These are phyloP conservation scores for Cercospora sp. DNA, from an alignment of 2,329 filamentous ascomycete genomes.

Conservation along the genomic window DNA sequence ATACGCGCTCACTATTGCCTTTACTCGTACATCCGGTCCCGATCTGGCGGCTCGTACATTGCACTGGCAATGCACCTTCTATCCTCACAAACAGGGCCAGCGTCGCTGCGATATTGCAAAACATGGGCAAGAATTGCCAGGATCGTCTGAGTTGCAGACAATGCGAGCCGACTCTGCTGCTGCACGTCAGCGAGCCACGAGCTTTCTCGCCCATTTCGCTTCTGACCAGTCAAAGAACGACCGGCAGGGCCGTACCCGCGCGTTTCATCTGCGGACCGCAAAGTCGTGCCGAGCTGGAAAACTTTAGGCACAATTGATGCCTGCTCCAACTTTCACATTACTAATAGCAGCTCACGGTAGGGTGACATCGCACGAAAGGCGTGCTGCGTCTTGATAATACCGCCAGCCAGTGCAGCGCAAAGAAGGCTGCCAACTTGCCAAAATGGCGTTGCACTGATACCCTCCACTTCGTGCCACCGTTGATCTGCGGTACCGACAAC, in stretches of 20 bases:
- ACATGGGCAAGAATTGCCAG: constrained; percentile 12
- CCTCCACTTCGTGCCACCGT: background rate
- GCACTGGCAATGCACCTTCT: background rate
- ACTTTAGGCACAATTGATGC: constrained; percentile 12
- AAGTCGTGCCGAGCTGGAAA: constrained; percentile 2
- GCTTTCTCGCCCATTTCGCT: background rate
- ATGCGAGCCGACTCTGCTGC: constrained; percentile 5
- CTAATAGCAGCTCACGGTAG: constrained; percentile 10
- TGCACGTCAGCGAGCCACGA: constrained; percentile 16
- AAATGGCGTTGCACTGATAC: constrained; percentile 1
- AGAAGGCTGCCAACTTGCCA: background rate
- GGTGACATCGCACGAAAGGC: constrained; percentile 13
- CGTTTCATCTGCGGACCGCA: constrained; percentile 16
- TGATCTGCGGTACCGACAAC: background rate
- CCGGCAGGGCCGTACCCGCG: constrained; percentile 12
- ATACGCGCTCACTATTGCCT: background rate
- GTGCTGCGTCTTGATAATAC: background rate
- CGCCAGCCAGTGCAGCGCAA: background rate
- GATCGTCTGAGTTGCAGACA: background rate
- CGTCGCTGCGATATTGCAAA: background rate
- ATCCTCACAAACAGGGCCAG: background rate
- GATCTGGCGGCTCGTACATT: background rate
- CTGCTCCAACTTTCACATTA: constrained; percentile 6
- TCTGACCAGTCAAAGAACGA: background rate
- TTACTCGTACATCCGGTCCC: background rate